Evolutionary conservation across 768 basidiomycete genomes (phyloP).

Genomic region (Trametes cingulata): DNA sequence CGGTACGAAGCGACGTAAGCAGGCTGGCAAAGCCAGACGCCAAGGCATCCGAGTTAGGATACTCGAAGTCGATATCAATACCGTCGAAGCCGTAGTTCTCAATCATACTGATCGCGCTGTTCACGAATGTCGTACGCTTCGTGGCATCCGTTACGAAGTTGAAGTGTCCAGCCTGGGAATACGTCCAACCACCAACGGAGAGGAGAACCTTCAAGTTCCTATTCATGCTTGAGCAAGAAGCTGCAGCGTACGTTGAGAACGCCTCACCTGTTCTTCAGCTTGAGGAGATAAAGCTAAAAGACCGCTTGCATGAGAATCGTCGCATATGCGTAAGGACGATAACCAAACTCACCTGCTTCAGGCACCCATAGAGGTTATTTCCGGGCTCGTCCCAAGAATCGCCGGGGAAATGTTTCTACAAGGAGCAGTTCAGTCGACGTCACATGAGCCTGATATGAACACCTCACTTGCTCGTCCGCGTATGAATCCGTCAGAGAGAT

Average conservation of each 20-base stretch:
- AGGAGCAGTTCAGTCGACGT: background rate
- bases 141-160: slow-evolving; percentile 55
- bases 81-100: slow-evolving; percentile 84
- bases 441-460: background rate
- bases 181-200: slow-evolving; percentile 67
- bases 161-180: slow-evolving; percentile 72
- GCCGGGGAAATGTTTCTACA: slow-evolving; percentile 65
- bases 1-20: slow-evolving; percentile 58
- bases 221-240: background rate
- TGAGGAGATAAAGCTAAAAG: slow-evolving; percentile 49
- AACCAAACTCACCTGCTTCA: slow-evolving; percentile 61
- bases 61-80: slow-evolving; percentile 81
- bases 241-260: background rate
- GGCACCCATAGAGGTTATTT: slow-evolving; percentile 80
- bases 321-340: background rate
- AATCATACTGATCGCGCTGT: slow-evolving; percentile 59
- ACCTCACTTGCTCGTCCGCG: slow-evolving; percentile 64
- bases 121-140: slow-evolving; percentile 60
- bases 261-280: slow-evolving; percentile 51
- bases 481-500: slow-evolving; percentile 72
- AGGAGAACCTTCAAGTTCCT: slow-evolving; percentile 53
- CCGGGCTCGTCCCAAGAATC: slow-evolving; percentile 79
- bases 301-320: background rate
- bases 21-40: slow-evolving; percentile 71
- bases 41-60: slow-evolving; percentile 56